Base-by-base conservation (phyloP, 2,329 filamentous ascomycete species). In the Aspergillus luchuensis region DNA sequence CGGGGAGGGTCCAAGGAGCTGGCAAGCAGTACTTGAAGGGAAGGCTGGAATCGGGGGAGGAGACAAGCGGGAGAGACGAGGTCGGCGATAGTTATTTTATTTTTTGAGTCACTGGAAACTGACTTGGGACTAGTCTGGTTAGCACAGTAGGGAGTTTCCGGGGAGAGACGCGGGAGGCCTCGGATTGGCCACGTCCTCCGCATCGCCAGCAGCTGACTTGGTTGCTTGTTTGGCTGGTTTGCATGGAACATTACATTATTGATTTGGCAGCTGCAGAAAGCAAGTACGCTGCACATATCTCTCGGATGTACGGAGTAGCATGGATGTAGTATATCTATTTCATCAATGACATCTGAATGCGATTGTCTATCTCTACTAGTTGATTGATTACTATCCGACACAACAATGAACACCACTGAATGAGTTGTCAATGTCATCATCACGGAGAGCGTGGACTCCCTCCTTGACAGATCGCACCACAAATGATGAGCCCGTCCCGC, bases 61-160 rank as follows among this genome's bases (percentile, higher is more conserved):
- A 57, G 56, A 33, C 53, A 58, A 51, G 54, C 47, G 15, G 55
- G 17, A 30, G 41, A 43, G 53, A 39, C 59, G 50, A 63, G 50
- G 55, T 52, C 38, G 47, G 38, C 50, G 30, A 58, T 52, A 58
- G 62, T 62, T 60, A 57, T 63, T 49, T 61, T 60, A 59, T 60
- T 62, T 62, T 45, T 66, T 63, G 63, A 68, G 63, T 69, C 66
- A 69, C 64, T 61, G 61, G 65, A 47, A 33, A 36, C 33, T 36
- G 33, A 13, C 33, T 36, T 36, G 10, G 33, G 33, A 13, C 33
- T 36, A 36, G 33, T 36, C 11, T 11, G 11, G 33, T 36, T 36
- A 36, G 33, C 11, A 11, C 11, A 5, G 33, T 62, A 66, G 64
- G 57, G 60, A 63, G 58, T 63, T 62, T 65, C 62, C 63, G 64